These are phyloP conservation scores for Kazachstania martiniae DNA, from an alignment of 805 yeast genomes.

Conservation along the genomic window DNA sequence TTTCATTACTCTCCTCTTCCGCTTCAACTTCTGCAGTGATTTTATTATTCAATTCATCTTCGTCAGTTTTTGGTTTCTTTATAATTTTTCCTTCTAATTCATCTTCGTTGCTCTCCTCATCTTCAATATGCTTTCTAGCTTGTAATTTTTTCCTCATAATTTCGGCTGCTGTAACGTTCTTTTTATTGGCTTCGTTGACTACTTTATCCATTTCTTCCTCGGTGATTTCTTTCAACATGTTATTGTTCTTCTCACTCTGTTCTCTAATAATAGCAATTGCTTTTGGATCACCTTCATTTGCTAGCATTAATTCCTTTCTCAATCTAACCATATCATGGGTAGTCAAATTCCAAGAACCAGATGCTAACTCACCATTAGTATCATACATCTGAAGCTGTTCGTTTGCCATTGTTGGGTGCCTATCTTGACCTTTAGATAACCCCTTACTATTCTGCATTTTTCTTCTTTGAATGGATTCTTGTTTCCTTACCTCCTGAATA, in stretches of 20 bases:
- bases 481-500: slow-evolving; percentile 58
- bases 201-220: slow-evolving; percentile 23
- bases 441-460: slow-evolving; percentile 39
- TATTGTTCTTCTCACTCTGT: slow-evolving; percentile 26
- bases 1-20: slow-evolving; percentile 11
- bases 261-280: slow-evolving; percentile 54
- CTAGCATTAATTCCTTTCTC: slow-evolving; percentile 51
- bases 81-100: slow-evolving; percentile 3
- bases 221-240: slow-evolving; percentile 17
- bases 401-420: slow-evolving; percentile 60
- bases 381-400: slow-evolving; percentile 69
- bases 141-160: slow-evolving; percentile 30
- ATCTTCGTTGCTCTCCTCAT: slow-evolving; percentile 11
- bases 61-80: slow-evolving; percentile 14
- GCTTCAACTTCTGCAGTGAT: slow-evolving; percentile 18
- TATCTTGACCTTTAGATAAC: slow-evolving; percentile 63
- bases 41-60: slow-evolving; percentile 13
- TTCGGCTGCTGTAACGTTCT: slow-evolving; percentile 37
- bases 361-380: slow-evolving; percentile 61
- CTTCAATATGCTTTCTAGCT: slow-evolving; percentile 21
- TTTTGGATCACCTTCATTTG: slow-evolving; percentile 57
- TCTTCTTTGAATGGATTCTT: slow-evolving; percentile 44
- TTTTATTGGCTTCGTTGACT: slow-evolving; percentile 28
- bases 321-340: slow-evolving; percentile 63
- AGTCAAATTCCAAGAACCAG: slow-evolving; percentile 51